Percentiles rank a stretch among this genome's conserved stretches.
Conservation (phyloP, 139 green algal genomes). For the Asterochloris erici region DNA sequence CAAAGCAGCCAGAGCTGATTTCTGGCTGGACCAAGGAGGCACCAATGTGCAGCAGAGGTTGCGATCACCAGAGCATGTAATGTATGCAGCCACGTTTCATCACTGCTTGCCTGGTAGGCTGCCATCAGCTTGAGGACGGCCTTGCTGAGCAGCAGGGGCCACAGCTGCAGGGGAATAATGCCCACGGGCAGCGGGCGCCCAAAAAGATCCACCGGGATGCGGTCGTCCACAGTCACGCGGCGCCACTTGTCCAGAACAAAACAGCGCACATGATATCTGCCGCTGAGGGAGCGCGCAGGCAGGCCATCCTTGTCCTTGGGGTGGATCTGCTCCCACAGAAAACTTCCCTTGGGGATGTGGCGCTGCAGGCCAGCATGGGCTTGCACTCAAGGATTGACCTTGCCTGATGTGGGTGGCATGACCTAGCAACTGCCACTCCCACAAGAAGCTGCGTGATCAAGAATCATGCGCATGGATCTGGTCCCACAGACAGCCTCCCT, state of each 20-base stretch:
- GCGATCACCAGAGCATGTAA: neutral
- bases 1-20: neutral
- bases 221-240: conserved; percentile 70
- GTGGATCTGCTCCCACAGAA: conserved; percentile 73
- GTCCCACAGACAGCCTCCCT: too few relatives aligned
- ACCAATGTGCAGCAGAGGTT: neutral
- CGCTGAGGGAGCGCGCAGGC: conserved; percentile 32
- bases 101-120: conserved; percentile 21
- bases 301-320: conserved; percentile 60
- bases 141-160: conserved; percentile 77
- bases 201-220: conserved; percentile 75
- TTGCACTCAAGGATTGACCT: neutral
- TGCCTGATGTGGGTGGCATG: neutral
- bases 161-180: conserved; percentile 64
- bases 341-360: conserved; percentile 40
- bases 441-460: neutral
- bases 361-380: conserved; percentile 15
- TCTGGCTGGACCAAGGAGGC: neutral
- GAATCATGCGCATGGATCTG: neutral
- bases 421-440: neutral
- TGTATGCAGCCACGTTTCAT: neutral
- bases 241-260: conserved; percentile 71
- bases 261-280: conserved; percentile 61
- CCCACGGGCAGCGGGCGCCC: conserved; percentile 58
- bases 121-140: conserved; percentile 69